A percentile compares a stretch with the other conserved stretches of the same genome.
phyloP scores from a whole-genome alignment of 345 rosid species.

The Rhizophora apiculata region DNA sequence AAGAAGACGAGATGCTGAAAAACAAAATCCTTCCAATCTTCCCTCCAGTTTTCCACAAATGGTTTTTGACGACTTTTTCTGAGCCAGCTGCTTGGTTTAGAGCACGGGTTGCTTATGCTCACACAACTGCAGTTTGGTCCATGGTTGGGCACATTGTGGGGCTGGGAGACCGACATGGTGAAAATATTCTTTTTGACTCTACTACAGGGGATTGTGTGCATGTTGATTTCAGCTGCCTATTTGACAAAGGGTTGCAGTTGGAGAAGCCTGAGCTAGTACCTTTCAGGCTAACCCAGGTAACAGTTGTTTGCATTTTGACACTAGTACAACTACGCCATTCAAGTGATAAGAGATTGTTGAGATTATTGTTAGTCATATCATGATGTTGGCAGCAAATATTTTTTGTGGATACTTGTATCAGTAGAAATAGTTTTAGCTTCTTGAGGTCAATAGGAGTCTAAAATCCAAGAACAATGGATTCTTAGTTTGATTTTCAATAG shows the following conservation, averaged over 20 bases:
- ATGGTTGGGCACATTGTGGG: constrained; percentile 99
- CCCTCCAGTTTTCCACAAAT: constrained; percentile 90
- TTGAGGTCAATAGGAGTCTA: no score
- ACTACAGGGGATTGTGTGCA: constrained; percentile 99
- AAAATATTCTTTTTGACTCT: constrained; percentile 96
- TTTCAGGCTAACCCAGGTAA: constrained; percentile 94
- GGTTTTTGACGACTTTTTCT: constrained; percentile 93
- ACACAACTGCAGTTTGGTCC: constrained; percentile 98
- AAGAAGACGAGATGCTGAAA: constrained; percentile 92
- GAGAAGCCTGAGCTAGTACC: constrained; percentile 99
- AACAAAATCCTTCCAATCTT: constrained; percentile 89
- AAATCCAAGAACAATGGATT: no score
- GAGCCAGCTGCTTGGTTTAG: constrained; percentile 99
- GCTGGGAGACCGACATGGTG: constrained; percentile 96
- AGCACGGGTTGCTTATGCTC: constrained; percentile 93
- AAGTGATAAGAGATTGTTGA: background rate
- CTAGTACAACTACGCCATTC: background rate
- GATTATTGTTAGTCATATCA: no score
- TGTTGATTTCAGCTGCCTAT: constrained; percentile 96
- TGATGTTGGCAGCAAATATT: no score
- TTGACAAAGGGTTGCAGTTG: constrained; percentile 91
- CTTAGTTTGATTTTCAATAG: background rate
- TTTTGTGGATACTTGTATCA: no score
- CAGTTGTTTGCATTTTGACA: background rate
- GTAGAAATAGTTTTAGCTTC: no score